phyloP scores from a whole-genome alignment of 163 green algal species.

The Scenedesmus sp. region DNA sequence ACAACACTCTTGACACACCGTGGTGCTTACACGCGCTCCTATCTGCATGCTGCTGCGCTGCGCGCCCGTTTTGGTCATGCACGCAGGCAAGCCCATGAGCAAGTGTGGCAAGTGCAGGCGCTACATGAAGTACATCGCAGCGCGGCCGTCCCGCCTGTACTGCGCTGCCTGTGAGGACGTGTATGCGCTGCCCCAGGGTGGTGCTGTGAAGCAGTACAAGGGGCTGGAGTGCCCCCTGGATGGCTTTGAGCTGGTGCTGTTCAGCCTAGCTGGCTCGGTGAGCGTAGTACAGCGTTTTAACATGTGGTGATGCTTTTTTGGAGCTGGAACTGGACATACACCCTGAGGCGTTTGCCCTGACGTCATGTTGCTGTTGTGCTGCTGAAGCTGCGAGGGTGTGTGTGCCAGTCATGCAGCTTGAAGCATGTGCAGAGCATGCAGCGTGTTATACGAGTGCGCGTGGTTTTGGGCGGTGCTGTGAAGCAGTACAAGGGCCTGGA shows the following conservation, averaged over 20 bases:
- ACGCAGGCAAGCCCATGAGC: conserved; percentile 80
- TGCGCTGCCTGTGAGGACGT: conserved; percentile 88
- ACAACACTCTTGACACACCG: background rate
- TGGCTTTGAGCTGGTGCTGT: conserved; percentile 91
- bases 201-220: conserved; percentile 89
- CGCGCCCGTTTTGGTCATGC: background rate
- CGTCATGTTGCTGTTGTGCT: background rate
- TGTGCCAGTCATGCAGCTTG: background rate
- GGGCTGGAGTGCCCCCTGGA: conserved; percentile 87
- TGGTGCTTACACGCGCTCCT: background rate
- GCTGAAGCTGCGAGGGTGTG: background rate
- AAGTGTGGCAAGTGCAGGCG: conserved; percentile 90
- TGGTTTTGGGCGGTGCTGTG: conserved; percentile 69
- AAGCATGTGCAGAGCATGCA: background rate
- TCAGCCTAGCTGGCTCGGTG: conserved; percentile 71
- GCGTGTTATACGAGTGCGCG: background rate
- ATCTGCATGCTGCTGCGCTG: background rate
- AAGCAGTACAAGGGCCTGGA: conserved; percentile 88
- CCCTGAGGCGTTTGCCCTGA: background rate
- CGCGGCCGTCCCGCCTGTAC: conserved; percentile 86
- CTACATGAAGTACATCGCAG: conserved; percentile 89
- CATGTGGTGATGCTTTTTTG: background rate
- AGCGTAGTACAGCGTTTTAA: background rate
- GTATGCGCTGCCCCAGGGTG: conserved; percentile 80
- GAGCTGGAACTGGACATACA: background rate